Evolutionary conservation across 1,139 yeast species (phyloP), one percentile per base, ranked within the genome.

Genomic region (Pichia sp.): DNA sequence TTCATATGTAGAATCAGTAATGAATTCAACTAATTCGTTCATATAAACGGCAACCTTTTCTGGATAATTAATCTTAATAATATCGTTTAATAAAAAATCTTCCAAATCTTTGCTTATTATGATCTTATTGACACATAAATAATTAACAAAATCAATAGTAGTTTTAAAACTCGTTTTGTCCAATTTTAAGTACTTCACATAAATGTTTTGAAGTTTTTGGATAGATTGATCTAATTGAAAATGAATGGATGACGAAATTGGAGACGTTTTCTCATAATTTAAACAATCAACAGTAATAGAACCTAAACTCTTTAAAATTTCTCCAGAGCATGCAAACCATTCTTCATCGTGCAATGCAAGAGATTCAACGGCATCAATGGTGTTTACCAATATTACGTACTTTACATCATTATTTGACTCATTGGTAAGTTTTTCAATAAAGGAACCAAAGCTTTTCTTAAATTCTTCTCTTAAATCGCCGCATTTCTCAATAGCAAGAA

Each of bases 171-270:
- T 73, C 1, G 59, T 57, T 5, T 42, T 42, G 10, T 44, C 46
- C 3, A 55, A 55, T 27, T 64, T 61, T 57, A 85, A 64, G 55
- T 65, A 80, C 1, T 60, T 55, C 4, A 83, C 75, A 50, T 80
- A 73, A 2, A 84, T 59, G 0, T 51, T 46, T 59, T 85, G 94
- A 35, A 86, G 69, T 41, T 74, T 80, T 25, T 73, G 74, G 34
- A 84, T 67, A 0, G 94, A 79, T 57, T 84, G 92, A 43, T 77
- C 84, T n/a, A 85, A 72, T 59, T 83, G 87, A 59, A 87, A 75
- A 50, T 80, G 87, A 24, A 80, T 67, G 1, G 83, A 71, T 0
- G 90, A 80, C 1, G 78, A 72, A 43, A 78, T 65, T 2, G 78
- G 64, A 2, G 77, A 68, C 0, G 63, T 54, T 31, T 60, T 59